Base-by-base conservation (phyloP, 305 asterid species). In the Fraxinus platypoda region DNA sequence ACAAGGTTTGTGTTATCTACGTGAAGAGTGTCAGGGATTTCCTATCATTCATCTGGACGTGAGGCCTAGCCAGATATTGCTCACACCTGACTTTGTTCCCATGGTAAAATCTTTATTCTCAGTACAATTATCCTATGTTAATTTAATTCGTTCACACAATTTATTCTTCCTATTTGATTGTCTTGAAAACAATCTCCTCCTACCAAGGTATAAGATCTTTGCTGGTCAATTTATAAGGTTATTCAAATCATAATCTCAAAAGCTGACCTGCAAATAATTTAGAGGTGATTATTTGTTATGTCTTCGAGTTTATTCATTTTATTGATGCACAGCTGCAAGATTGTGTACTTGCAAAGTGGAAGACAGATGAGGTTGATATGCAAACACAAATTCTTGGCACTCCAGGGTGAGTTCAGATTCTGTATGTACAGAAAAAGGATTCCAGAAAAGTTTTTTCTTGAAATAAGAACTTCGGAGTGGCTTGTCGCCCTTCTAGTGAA, bases 1-100 rank as follows among this genome's bases (percentile, higher is more conserved):
- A 71, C 89, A 88, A 83, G 94, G 92, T 79, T 81, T 91, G 83
- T 87, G 90, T 72, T 91, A 82, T 77, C 89, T 91, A 21, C 95
- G 90, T 54, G 92, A 91, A 77, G 91, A 89, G 83, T 91, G 91
- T 79, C 87, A 89, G 17, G 91, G 87, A 37, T 84, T 90, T 33
- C 91, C 92, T 46, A 87, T 90, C 81, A 79, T 91, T 52, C 93
- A 91, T 52, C 81, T 86, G 49, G 89, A 88, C 62, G 46, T 90
- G 86, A 78, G 91, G 82, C 93, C 88, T 3, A 83, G 85, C 86
- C 89, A 87, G 28, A 83, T 90, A 81, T 85, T 86, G 46, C 83
- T 91, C 70, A 87, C 90, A 0, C 80, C 66, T 71, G 92, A 88
- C 37, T 86, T 81, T 19, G 81, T 84, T 34, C 90, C 92, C 35